Conservation (phyloP, 305 asterid genomes). For the Caryopteris hybrid region DNA sequence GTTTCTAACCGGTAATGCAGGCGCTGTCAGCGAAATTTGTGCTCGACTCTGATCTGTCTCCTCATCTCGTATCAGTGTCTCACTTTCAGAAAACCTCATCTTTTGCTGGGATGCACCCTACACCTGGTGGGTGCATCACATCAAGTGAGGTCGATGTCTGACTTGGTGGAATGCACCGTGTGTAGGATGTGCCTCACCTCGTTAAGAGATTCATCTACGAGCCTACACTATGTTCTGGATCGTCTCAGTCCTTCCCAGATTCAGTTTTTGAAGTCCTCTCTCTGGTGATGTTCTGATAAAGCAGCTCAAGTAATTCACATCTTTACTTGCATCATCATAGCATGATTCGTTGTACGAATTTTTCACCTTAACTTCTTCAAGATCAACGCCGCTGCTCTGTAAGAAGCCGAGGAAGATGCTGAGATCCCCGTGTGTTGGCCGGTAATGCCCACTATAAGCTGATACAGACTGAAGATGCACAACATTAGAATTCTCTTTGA, state of each 20-base stretch:
- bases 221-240: background rate
- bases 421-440: constrained; percentile 40
- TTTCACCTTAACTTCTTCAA: constrained; percentile 37
- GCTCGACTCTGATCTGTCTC: too few relatives aligned
- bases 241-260: background rate
- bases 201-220: background rate
- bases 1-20: too few relatives aligned
- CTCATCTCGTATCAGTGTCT: too few relatives aligned
- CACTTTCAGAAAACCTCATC: too few relatives aligned
- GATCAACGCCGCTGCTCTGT: constrained; percentile 28
- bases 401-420: constrained; percentile 34
- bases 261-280: background rate
- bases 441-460: constrained; percentile 45
- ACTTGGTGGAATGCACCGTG: too few relatives aligned
- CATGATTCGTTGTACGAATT: background rate
- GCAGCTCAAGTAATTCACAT: background rate
- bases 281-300: constrained; percentile 13
- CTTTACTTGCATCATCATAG: too few relatives aligned
- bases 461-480: constrained; percentile 37
- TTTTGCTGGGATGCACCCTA: too few relatives aligned
- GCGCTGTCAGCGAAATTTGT: too few relatives aligned
- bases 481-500: background rate
- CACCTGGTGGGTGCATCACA: too few relatives aligned
- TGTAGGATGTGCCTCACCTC: too few relatives aligned
- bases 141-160: too few relatives aligned